A percentile compares a stretch with the other conserved stretches of the same genome.
phyloP scores from a whole-genome alignment of 768 basidiomycete genomes.

The Suillus cothurnatus region DNA sequence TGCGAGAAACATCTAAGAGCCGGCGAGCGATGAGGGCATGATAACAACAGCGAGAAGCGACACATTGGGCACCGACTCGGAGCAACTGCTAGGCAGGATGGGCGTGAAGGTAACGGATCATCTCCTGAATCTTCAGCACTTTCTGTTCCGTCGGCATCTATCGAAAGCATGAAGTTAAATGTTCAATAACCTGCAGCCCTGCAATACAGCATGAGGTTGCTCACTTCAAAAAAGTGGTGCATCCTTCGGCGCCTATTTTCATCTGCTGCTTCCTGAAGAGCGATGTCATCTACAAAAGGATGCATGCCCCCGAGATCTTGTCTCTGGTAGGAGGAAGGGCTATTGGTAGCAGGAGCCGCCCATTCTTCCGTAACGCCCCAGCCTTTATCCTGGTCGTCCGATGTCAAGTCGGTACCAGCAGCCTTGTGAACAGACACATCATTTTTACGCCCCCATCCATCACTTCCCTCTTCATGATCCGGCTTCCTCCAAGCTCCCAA shows the following conservation, averaged over 20 bases:
- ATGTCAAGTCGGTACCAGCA: conserved; percentile 26
- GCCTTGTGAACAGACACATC: conserved; percentile 8
- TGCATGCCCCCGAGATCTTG: conserved; percentile 20
- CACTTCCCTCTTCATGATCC: conserved; percentile 3
- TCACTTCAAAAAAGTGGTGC: conserved; percentile 54
- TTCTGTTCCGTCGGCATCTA: conserved; percentile 62
- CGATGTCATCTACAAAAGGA: conserved; percentile 50
- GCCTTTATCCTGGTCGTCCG: conserved; percentile 13
- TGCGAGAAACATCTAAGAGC: not conserved
- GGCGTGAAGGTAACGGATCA: conserved; percentile 42
- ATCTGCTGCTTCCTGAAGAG: conserved; percentile 40
- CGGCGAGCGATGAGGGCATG: not conserved
- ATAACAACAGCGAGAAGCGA: not conserved
- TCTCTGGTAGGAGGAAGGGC: not conserved
- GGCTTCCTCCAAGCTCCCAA: conserved; percentile 27
- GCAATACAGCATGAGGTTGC: conserved; percentile 9
- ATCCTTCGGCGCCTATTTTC: conserved; percentile 44
- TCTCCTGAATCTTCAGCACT: conserved; percentile 50
- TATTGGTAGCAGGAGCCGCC: conserved; percentile 11
- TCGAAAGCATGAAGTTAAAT: not conserved
- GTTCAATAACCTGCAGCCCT: not conserved
- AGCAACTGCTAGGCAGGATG: conserved; percentile 9
- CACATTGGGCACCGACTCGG: too few species aligned
- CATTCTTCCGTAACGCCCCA: conserved; percentile 25
- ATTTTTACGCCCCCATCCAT: conserved; percentile 18